Base-by-base conservation (phyloP, 2,329 filamentous ascomycete species). In the Alternaria angustiovoidea region DNA sequence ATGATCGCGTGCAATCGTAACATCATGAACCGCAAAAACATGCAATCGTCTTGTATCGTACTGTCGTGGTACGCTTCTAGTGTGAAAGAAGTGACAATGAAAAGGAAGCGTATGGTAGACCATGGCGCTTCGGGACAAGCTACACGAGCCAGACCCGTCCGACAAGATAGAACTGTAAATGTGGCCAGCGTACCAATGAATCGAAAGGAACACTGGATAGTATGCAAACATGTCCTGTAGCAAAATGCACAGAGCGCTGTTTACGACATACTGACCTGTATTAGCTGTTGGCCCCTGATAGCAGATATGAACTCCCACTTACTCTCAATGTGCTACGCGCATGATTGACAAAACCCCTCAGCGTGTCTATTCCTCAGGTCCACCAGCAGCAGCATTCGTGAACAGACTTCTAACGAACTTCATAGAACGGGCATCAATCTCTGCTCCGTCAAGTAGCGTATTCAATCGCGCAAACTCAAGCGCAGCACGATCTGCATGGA, bases 361-460 rank as follows among this genome's bases (percentile, higher is more conserved):
- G 20, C 24, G 24, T 8, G 24, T 30, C 43, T 49, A 24, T 22
- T 51, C 38, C n/a, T 24, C 42, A 16, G n/a, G 12, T 38, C 9
- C 22, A 18, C 30, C 11, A 5, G 51, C 18, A 9, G 32, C 42
- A 32, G 41, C n/a, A 14, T 8, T 34, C 9, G 28, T 32, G 16
- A 20, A 18, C 5, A 66, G 24, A 14, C 57, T 39, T 41, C 63
- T 62, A 46, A 73, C 59, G 11, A 34, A 34, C 12, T 41, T 52
- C 26, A 64, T 44, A 8, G 62, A 60, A 47, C 67, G 59, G n/a
- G 36, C 14, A 34, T 68, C 64, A 12, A 69, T 49, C 39, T 53
- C 44, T 32, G 36, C 38, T 9, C 22, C 28, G 47, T 65, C 54
- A 20, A 63, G 63, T 43, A 72, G 47, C 36, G 49, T 44, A 4